These are phyloP conservation scores for Plectranthus barbatus DNA, from an alignment of 257 asterid genomes.

Conservation along the genomic window DNA sequence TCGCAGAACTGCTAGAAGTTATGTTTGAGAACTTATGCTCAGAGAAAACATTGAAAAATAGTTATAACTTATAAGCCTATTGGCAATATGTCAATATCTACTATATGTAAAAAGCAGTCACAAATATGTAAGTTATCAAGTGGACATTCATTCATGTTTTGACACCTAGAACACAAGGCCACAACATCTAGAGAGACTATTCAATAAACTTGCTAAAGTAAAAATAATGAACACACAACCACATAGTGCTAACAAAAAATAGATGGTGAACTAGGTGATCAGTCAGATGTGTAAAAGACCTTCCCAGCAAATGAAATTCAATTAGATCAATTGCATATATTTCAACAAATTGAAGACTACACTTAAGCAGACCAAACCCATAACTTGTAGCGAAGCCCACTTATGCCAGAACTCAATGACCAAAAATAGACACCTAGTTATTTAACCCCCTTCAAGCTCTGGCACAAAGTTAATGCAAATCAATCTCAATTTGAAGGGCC, in stretches of 20 bases:
- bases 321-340: slow-evolving; percentile 1
- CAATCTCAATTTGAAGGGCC: background rate
- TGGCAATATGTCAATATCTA: background rate
- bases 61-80: no score
- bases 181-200: background rate
- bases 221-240: background rate
- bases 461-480: slow-evolving; percentile 4
- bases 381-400: background rate
- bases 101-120: background rate
- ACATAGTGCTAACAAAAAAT: background rate
- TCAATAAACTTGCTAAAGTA: background rate
- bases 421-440: background rate
- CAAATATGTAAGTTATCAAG: background rate
- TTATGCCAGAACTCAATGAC: background rate
- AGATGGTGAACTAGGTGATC: background rate
- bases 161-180: background rate
- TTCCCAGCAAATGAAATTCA: background rate
- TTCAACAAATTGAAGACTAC: background rate
- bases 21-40: background rate
- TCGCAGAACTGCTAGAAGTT: background rate
- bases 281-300: background rate
- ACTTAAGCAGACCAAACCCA: background rate
- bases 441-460: background rate
- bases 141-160: background rate
- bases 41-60: background rate